Base-by-base conservation (phyloP, 2,329 filamentous ascomycete species). In the Leptodontidium sp. region DNA sequence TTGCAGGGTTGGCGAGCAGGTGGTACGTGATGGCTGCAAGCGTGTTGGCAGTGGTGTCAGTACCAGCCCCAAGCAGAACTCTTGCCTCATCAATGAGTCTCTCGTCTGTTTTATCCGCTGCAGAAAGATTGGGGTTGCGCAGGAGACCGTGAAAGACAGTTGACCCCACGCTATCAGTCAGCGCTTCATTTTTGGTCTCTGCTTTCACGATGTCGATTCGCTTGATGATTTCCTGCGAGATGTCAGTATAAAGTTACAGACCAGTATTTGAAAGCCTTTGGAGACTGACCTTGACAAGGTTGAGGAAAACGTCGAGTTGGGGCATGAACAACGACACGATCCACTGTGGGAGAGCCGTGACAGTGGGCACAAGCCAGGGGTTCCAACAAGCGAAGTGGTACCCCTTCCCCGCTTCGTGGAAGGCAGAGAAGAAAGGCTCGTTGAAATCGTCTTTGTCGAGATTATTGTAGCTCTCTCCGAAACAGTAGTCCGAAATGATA, bases 11-110 rank as follows among this genome's bases (percentile, higher is more conserved):
- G 12, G 57, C 49, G 24, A 71, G 63, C 1, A 72, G 14, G 26
- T 72, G 59, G 38, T 62, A 72, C 2, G 67, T 65, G n/a, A 70
- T 52, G 5, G 53, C 59, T 8, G 62, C 43, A 12, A 71, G 58
- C 4, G 62, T 66, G 5, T 43, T 65, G 2, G 68, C 68, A 21
- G 68, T 70, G 1, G 65, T 70, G 38, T 70, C 63, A 32, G 66
- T 70, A 3, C 70, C 68, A 7, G 67, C 70, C 21, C 24, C 43
- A 8, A 70, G 21, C 9, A 70, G 26, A 57, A 67, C 53, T 21
- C 38, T 17, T 11, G 43, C 68, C 29, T 71, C 70, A 12, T 70
- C 61, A 26, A 65, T 29, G 2, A 71, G 47, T n/a, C 68, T 52
- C 2, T 63, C 35, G 21, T 59, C 57, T 2, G 35, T 26, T 9